Conservation (phyloP, 768 basidiomycete species). For the Thelephora aurantiotincta region DNA sequence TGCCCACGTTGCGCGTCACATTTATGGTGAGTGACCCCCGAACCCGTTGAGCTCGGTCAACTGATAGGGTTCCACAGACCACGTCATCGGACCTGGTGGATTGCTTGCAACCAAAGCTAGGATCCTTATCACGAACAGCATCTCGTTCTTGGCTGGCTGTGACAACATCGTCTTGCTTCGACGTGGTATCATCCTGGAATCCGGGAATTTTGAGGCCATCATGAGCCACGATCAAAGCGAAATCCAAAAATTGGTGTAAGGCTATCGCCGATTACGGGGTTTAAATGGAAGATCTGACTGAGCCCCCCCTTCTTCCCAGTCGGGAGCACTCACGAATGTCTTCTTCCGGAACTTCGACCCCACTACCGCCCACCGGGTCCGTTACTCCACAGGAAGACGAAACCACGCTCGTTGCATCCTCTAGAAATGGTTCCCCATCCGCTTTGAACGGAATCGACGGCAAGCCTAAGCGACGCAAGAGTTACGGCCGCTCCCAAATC, state of each 20-base stretch:
- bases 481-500: conserved; percentile 43
- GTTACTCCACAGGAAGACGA: conserved; percentile 16
- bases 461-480: conserved; percentile 40
- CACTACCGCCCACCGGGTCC: conserved; percentile 14
- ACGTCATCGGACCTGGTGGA: conserved; percentile 78
- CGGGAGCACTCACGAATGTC: conserved; percentile 14
- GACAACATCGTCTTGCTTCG: conserved; percentile 66
- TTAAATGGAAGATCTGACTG: background rate
- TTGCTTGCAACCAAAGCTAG: conserved; percentile 73
- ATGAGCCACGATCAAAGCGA: conserved; percentile 49
- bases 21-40: conserved; percentile 41
- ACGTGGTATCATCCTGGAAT: conserved; percentile 71
- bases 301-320: conserved; percentile 3
- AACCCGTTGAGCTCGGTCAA: background rate
- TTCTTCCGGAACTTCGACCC: conserved; percentile 16
- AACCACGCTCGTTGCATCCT: conserved; percentile 9
- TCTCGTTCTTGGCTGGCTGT: conserved; percentile 70
- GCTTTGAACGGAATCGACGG: conserved; percentile 27
- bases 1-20: conserved; percentile 73
- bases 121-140: conserved; percentile 75
- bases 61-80: conserved; percentile 30
- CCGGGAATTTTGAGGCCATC: conserved; percentile 47
- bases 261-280: conserved; percentile 2
- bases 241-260: conserved; percentile 65
- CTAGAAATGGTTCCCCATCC: too few relatives aligned